Conservation (phyloP, 352 stramenopile species). For the Phytophthora citrophthora region DNA sequence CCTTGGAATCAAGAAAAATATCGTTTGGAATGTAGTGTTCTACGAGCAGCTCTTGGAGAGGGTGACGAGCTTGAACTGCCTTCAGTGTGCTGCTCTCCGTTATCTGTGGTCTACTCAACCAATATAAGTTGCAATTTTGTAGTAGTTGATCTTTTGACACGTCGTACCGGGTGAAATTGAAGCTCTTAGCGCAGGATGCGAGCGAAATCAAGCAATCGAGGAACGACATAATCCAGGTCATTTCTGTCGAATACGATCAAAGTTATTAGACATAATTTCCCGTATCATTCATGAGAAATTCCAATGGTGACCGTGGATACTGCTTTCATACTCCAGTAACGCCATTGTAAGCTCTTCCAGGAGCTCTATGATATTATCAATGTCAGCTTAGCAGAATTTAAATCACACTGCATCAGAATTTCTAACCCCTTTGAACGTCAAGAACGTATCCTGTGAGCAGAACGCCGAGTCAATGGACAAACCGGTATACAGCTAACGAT, state of each 20-base stretch:
- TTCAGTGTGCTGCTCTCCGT: conserved; percentile 54
- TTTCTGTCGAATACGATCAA: conserved; percentile 47
- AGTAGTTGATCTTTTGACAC: neutral
- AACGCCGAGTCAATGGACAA: neutral
- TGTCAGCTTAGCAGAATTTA: too few relatives aligned
- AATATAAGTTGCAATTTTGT: conserved; percentile 1
- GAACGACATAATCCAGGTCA: conserved; percentile 65
- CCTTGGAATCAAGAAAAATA: conserved; percentile 46
- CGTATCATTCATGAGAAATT: neutral
- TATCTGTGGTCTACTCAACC: conserved; percentile 47
- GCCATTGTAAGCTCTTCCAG: conserved; percentile 78
- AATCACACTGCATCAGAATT: neutral
- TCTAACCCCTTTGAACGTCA: conserved; percentile 77
- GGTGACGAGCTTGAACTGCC: conserved; percentile 70
- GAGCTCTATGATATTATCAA: conserved; percentile 50
- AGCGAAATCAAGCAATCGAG: conserved; percentile 82
- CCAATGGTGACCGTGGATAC: conserved; percentile 56
- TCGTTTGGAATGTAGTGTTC: conserved; percentile 89
- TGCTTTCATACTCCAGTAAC: conserved; percentile 73
- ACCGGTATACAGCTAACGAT: neutral
- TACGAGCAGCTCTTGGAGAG: conserved; percentile 85
- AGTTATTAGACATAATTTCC: neutral
- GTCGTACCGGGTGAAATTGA: conserved; percentile 76
- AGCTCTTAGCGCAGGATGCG: conserved; percentile 61
- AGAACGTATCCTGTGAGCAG: conserved; percentile 69